Evolutionary conservation across 495 filamentous ascomycete genomes (phyloP).

Genomic region (Aspergillus haitiensis): DNA sequence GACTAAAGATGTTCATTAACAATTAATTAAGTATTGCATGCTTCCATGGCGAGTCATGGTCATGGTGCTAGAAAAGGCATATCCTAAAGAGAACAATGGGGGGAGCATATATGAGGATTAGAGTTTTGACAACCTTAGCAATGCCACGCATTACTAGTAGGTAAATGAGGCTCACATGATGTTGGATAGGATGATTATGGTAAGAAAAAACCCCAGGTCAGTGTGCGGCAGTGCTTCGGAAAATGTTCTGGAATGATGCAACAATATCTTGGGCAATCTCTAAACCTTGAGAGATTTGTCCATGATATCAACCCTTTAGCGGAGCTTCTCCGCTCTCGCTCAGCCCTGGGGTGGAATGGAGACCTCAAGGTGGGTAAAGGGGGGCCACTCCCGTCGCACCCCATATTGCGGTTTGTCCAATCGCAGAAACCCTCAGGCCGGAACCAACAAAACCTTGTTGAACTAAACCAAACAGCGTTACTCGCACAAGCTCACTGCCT

Average conservation of each 20-base stretch:
- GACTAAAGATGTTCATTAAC: too few species aligned
- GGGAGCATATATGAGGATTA: neutral
- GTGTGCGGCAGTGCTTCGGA: constrained; percentile 18
- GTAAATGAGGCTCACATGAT: neutral
- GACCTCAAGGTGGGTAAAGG: neutral
- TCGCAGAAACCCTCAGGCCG: neutral
- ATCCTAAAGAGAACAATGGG: neutral
- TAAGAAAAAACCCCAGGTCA: constrained; percentile 4
- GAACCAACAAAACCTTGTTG: neutral
- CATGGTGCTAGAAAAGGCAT: too few species aligned
- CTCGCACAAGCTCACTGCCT: neutral
- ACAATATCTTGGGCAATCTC: neutral
- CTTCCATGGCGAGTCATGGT: neutral
- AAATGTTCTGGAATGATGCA: constrained; percentile 4
- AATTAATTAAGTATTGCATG: neutral
- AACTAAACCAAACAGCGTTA: constrained; percentile 5
- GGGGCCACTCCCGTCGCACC: neutral
- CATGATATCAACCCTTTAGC: constrained; percentile 15
- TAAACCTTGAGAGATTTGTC: constrained; percentile 2
- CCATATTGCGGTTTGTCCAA: neutral
- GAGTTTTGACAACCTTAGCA: neutral
- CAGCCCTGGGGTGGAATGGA: constrained; percentile 25
- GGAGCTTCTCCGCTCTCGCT: constrained; percentile 12
- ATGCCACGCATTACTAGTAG: neutral
- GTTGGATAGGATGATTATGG: neutral